Evolutionary conservation across 2,329 filamentous ascomycete genomes (phyloP), one percentile per base, ranked within the genome.

Genomic region (Colletotrichum filicis): DNA sequence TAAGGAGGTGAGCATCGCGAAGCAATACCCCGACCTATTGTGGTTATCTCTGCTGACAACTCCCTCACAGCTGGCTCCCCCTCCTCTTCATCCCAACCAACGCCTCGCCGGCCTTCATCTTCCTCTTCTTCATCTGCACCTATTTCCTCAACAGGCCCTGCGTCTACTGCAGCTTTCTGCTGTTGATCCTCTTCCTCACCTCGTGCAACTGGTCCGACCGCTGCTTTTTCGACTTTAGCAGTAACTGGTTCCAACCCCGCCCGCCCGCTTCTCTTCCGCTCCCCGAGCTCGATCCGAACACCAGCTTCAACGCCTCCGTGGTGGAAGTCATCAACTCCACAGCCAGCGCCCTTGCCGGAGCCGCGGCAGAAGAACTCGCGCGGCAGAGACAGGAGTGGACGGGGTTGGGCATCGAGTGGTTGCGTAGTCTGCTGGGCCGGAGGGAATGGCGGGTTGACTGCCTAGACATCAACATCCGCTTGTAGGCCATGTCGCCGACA

Each of bases 91-190:
- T 97, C 78, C 94, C 94, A 65, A 94, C 94, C 73, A 95, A 95
- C 82, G 93, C 94, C 77, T 95, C 93, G 71, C 94, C 94, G 30
- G 89, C 94, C 79, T 95, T 96, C 86, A 94, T 97, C 82, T 91
- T 96, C 85, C 90, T 95, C 84, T 95, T 97, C 88, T 93, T 99
- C 86, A 89, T 95, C 76, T 95, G 95, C 83, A 98, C 95, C 76
- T 98, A 98, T 87, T 94, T 97, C 84, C 92, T 99, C 79, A 97
- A 98, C 85, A 92, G 96, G 68, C 97, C 97, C 66, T 99, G 97
- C 86, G 93, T 98, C 78, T 99, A 99, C 89, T 99, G 97, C 90
- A 98, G 95, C 74, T 92, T 98, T 74, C 93, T 99, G 66, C 94
- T 99, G 61, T 90, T 98, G 76, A 95, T 98, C 78, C 94, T 99